These are phyloP conservation scores for Aurinia saxatilis DNA, from an alignment of 345 rosid species.

Conservation along the genomic window DNA sequence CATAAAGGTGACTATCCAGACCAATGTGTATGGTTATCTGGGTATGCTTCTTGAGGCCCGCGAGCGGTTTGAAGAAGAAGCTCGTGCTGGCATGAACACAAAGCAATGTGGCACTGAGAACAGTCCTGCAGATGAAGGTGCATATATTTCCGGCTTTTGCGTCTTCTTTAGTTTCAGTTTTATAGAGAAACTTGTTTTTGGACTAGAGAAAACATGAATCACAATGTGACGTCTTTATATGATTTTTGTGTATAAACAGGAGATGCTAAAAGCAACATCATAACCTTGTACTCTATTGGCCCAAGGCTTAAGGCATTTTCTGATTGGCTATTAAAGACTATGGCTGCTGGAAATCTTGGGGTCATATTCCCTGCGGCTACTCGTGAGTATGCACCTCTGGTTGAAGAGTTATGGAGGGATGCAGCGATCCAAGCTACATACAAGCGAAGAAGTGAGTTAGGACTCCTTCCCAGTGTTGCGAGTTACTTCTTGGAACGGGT, in stretches of 20 bases:
- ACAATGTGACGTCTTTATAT: neutral
- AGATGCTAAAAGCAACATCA: conserved; percentile 18
- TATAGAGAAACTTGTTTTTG: neutral
- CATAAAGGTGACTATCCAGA: conserved; percentile 73
- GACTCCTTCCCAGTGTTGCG: conserved; percentile 76
- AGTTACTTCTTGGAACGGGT: conserved; percentile 87
- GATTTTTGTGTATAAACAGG: conserved; percentile 31
- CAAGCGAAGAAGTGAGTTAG: conserved; percentile 67
- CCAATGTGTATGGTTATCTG: conserved; percentile 83
- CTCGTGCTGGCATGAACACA: conserved; percentile 38
- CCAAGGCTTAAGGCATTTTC: conserved; percentile 84
- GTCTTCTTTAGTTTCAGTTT: neutral
- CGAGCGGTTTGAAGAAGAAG: conserved; percentile 89
- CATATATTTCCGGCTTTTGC: neutral
- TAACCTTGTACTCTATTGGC: conserved; percentile 60
- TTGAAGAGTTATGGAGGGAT: conserved; percentile 90
- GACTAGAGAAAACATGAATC: neutral
- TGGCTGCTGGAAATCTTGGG: conserved; percentile 83
- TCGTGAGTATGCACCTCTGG: conserved; percentile 95
- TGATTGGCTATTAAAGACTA: conserved; percentile 90
- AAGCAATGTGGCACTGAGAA: conserved; percentile 26
- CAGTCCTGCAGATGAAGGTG: conserved; percentile 36
- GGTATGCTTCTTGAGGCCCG: conserved; percentile 97
- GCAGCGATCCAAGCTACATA: conserved; percentile 79
- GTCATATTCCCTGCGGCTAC: conserved; percentile 89